phyloP scores from a whole-genome alignment of 2,329 filamentous ascomycete species.

The Cercospora sp. region DNA sequence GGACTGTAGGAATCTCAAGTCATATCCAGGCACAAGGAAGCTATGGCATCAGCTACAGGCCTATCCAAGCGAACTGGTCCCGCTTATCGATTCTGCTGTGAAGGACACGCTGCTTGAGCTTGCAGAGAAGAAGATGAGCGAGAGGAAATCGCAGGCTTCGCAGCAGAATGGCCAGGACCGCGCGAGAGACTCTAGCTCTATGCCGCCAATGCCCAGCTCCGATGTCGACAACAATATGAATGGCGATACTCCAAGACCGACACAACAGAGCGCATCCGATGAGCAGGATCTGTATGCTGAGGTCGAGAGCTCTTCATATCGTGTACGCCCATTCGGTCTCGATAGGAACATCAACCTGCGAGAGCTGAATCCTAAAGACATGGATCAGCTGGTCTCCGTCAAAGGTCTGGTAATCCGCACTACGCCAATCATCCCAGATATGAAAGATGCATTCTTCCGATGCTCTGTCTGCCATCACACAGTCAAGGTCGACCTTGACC shows the following conservation, averaged over 20 bases:
- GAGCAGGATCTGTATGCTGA: constrained; percentile 72
- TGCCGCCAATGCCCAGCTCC: constrained; percentile 76
- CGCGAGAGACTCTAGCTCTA: constrained; percentile 61
- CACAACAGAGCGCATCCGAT: constrained; percentile 40
- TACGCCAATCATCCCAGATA: constrained; percentile 95
- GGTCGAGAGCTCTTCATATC: constrained; percentile 76
- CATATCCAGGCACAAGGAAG: constrained; percentile 89
- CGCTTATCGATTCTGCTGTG: constrained; percentile 90
- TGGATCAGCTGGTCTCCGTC: constrained; percentile 92
- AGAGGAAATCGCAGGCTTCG: constrained; percentile 49
- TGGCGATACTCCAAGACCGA: constrained; percentile 37
- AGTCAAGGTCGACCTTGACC: constrained; percentile 85
- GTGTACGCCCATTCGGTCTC: constrained; percentile 85
- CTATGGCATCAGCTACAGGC: constrained; percentile 93
- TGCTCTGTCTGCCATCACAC: constrained; percentile 92
- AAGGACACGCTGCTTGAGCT: constrained; percentile 93
- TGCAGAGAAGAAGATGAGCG: constrained; percentile 74
- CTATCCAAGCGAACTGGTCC: constrained; percentile 94
- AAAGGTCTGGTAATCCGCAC: constrained; percentile 95
- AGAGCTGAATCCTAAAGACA: constrained; percentile 91
- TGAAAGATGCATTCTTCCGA: constrained; percentile 98
- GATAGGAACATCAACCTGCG: constrained; percentile 86
- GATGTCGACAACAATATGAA: constrained; percentile 56
- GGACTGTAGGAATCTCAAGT: constrained; percentile 83
- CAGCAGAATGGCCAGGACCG: constrained; percentile 36